A percentile compares a stretch with the other conserved stretches of the same genome.
These are phyloP conservation scores for Aspergillus pseudonomiae DNA, from an alignment of 2,329 filamentous ascomycete species.

Conservation along the genomic window DNA sequence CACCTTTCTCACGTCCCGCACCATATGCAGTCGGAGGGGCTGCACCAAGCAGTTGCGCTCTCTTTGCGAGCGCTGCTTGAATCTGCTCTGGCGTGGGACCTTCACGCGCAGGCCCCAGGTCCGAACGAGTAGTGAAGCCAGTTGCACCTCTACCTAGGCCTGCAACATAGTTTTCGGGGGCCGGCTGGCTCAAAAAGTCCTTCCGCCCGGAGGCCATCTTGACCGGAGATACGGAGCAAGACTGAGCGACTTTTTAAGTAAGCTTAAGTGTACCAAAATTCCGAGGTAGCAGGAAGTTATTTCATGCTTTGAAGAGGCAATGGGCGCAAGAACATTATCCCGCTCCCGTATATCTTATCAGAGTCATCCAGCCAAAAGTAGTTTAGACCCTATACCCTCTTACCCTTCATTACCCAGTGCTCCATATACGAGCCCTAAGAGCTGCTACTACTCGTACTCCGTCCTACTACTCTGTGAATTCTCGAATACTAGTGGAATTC, in stretches of 20 bases:
- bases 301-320: conserved; percentile 75
- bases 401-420: too few species aligned
- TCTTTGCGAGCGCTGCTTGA: conserved; percentile 93
- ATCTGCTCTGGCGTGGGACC: conserved; percentile 97
- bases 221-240: conserved; percentile 13
- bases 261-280: background rate
- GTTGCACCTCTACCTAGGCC: conserved; percentile 97
- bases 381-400: background rate
- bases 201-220: conserved; percentile 65
- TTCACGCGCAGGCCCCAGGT: conserved; percentile 91
- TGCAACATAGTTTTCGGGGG: conserved; percentile 87
- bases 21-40: conserved; percentile 76
- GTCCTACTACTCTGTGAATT: conserved; percentile 61
- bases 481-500: conserved; percentile 93
- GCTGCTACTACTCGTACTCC: background rate
- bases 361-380: background rate
- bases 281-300: background rate
- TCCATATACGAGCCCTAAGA: background rate
- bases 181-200: conserved; percentile 87
- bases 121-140: conserved; percentile 95
- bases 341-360: conserved; percentile 44
- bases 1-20: conserved; percentile 67
- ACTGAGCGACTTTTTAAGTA: background rate
- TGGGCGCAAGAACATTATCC: conserved; percentile 68
- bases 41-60: conserved; percentile 78